Conservation (phyloP, 2,329 filamentous ascomycete species). For the Ceratocystis cubensis region DNA sequence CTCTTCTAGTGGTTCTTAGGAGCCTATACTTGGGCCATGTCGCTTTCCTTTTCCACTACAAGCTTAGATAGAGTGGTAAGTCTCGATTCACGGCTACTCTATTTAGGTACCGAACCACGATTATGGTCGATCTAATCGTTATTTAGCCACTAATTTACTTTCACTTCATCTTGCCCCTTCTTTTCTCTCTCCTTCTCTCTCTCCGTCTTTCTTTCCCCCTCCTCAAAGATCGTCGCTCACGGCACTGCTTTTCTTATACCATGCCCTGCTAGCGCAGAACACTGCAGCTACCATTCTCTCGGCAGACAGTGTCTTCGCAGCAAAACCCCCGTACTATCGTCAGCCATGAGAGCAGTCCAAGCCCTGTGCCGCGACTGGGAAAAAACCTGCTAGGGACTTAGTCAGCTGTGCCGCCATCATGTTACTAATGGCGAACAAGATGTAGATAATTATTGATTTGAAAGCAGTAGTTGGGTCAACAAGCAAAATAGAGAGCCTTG, state of each 20-base stretch:
- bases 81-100: background rate
- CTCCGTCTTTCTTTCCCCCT: background rate
- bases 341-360: background rate
- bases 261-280: background rate
- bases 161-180: background rate
- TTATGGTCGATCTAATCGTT: background rate
- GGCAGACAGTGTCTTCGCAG: background rate
- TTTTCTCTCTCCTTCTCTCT: background rate
- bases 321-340: background rate
- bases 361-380: background rate
- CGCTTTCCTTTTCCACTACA: background rate
- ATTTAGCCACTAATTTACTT: background rate
- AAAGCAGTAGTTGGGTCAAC: background rate
- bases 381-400: background rate
- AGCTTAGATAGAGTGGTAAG: background rate
- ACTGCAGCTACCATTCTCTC: background rate
- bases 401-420: slow-evolving; percentile 3
- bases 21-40: slow-evolving; percentile 6
- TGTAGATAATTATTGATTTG: background rate
- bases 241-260: background rate
- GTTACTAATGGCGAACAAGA: background rate
- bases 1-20: background rate
- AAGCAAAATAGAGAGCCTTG: too few relatives aligned
- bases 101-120: slow-evolving; percentile 3
- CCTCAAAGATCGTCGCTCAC: background rate